Evolutionary conservation across 2,329 filamentous ascomycete genomes (phyloP), one percentile per base, ranked within the genome.

Genomic region (Apiospora marii): DNA sequence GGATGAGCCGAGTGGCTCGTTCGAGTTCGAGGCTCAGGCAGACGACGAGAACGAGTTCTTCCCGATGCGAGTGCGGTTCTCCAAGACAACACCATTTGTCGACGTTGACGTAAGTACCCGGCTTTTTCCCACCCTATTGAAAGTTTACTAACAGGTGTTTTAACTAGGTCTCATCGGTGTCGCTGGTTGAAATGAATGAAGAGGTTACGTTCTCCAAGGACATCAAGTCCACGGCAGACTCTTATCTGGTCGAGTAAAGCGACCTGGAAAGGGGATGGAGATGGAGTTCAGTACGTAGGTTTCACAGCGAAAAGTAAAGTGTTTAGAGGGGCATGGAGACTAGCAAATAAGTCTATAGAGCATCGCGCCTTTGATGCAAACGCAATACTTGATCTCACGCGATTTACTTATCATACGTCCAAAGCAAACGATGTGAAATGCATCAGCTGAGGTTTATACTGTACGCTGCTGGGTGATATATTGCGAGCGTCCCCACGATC

Each of bases 31-130:
- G 83, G 94, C 95, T 1, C 91, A 94, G 81, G 94, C 94, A 14
- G 90, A 91, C 71, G 94, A 95, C 76, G 96, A 98, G 81, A 92
- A 94, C 72, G 95, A 98, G 78, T 98, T 98, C 86, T 99, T 99
- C 91, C 96, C 96, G 0, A 98, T 99, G 95, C 92, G 90, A 71
- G 92, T 98, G 74, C 90, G 92, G 71, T 99, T 99, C 84, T 92
- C 90, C 75, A 98, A 97, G 88, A 89, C 91, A 58, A 90, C 89
- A 73, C 96, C 96, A 41, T 98, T 94, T 82, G 89, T 98, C 69
- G 94, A 98, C 79, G 94, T 99, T 75, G 95, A 98, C 85, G 96
- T 98, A 87, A 92, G 93, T 89, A 46, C 12, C 24, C 30, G 5
- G 7, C 51, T 13, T 43, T 43, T 44, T 37, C 16, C 48, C 70